Evolutionary conservation across 352 stramenopile species (phyloP).

Genomic region (Phytopythium aichiense): DNA sequence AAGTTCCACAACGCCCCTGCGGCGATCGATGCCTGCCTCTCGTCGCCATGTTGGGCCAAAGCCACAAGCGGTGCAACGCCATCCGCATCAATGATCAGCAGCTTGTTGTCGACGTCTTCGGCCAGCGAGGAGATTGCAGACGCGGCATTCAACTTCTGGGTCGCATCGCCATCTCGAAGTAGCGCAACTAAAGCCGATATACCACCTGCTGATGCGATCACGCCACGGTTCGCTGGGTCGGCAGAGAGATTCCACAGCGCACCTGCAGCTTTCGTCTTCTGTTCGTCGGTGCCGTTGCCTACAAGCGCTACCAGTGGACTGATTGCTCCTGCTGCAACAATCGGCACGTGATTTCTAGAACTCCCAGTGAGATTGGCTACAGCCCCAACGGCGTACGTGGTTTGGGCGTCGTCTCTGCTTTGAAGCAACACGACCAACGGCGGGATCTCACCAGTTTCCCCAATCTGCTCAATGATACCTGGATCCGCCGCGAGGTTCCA

Average conservation of each 20-base stretch:
- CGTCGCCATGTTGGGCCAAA: neutral
- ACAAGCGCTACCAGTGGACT: neutral
- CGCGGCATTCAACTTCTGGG: neutral
- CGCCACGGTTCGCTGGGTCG: neutral
- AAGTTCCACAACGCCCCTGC: neutral
- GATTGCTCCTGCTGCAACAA: neutral
- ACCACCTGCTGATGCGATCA: neutral
- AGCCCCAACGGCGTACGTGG: neutral
- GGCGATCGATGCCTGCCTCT: neutral
- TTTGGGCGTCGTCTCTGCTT: neutral
- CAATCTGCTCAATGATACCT: neutral
- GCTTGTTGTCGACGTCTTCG: neutral
- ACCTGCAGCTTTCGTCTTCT: slow-evolving; percentile 1
- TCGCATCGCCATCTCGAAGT: neutral
- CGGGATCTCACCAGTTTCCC: neutral
- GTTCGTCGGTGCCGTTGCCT: neutral
- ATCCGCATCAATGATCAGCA: neutral
- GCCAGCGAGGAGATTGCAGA: neutral
- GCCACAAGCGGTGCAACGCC: neutral
- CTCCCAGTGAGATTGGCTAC: neutral
- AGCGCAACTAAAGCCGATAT: neutral
- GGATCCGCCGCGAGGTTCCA: neutral
- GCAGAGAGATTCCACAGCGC: neutral
- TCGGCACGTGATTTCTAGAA: neutral
- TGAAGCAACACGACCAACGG: neutral